Evolutionary conservation across 345 rosid species (phyloP), one percentile per base, ranked within the genome.

Genomic region (Turnera subulata): DNA sequence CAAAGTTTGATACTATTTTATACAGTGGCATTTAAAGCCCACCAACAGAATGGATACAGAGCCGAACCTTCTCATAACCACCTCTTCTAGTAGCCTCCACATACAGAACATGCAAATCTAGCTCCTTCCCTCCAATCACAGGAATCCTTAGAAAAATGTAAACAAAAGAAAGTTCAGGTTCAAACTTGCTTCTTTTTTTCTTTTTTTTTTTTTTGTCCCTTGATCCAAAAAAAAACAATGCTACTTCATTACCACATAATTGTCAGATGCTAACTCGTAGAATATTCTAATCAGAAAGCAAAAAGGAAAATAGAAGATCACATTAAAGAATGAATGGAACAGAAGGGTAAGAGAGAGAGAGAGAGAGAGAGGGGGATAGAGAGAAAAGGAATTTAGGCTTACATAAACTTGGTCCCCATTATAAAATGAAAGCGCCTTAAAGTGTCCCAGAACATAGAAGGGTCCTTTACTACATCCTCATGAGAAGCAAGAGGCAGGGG

Each of bases 61-160:
- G 40, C 38, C 53, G 48, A 56, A 88, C 98, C 92, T 86, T 92
- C 46, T 88, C 96, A 62, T 76, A 88, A 24, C 98, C 98, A 63
- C 95, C 98, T 45, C 89, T 83, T 62, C 61, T 73, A 39, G 96
- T 88, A 46, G 81, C 88, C 67, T 92, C 98, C 42, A 76, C 88
- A 75, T 86, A 92, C 18, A 88, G 77, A 58, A 84, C 77, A 74
- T 92, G 91, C 85, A 92, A 82, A 72, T 92, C 92, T 13, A 92
- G 80, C 74, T 88, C 98, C 64, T 80, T 89, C 50, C 98, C 91
- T 52, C 98, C 98, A 66, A 92, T 92, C 83, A 88, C 96, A 71
- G 98, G 98, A 68, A 92, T 77, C 98, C 98, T 92, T 76, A 8
- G 40, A 35, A 45, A 58, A 13, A 23, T 1, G 16, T 7, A 25